Evolutionary conservation across 1,284 basidiomycete genomes (phyloP).

Genomic region (Fomitiporia mediterranea): DNA sequence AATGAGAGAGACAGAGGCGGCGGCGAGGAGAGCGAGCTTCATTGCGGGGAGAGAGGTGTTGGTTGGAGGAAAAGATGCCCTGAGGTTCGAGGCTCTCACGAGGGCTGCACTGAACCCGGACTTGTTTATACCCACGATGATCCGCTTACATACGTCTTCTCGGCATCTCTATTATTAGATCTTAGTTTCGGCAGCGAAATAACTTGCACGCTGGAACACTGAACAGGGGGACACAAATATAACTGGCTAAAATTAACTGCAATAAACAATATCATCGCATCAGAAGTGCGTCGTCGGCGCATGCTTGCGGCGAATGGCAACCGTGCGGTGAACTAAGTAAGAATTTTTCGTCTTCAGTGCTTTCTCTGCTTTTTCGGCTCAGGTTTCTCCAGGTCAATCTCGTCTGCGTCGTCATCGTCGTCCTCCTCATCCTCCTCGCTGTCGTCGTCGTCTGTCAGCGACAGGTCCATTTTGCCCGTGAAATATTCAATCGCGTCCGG

Average conservation of each 20-base stretch:
- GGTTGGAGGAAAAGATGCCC: not conserved
- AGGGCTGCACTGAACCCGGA: not conserved
- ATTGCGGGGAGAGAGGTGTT: constrained; percentile 23
- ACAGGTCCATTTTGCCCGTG: constrained; percentile 57
- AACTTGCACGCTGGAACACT: too few relatives aligned
- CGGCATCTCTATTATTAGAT: not conserved
- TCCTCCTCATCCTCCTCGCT: constrained; percentile 64
- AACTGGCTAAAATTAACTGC: too few relatives aligned
- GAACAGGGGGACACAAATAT: too few relatives aligned
- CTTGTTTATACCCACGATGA: not conserved
- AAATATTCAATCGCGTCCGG: constrained; percentile 75
- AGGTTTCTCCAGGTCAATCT: constrained; percentile 81
- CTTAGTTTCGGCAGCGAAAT: not conserved
- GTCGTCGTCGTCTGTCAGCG: constrained; percentile 54
- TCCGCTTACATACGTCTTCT: not conserved
- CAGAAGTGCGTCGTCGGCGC: too few relatives aligned
- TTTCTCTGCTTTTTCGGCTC: constrained; percentile 63
- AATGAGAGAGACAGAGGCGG: constrained; percentile 30
- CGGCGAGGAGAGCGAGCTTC: constrained; percentile 15
- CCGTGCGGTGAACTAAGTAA: too few relatives aligned
- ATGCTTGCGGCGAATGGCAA: too few relatives aligned
- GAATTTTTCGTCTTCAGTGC: constrained; percentile 36
- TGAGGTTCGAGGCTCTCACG: not conserved
- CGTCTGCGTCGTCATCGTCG: constrained; percentile 66
- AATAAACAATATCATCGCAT: too few relatives aligned